Base-by-base conservation (phyloP, 176 grass and related monocot genomes). In the Rhynchospora breviuscula region DNA sequence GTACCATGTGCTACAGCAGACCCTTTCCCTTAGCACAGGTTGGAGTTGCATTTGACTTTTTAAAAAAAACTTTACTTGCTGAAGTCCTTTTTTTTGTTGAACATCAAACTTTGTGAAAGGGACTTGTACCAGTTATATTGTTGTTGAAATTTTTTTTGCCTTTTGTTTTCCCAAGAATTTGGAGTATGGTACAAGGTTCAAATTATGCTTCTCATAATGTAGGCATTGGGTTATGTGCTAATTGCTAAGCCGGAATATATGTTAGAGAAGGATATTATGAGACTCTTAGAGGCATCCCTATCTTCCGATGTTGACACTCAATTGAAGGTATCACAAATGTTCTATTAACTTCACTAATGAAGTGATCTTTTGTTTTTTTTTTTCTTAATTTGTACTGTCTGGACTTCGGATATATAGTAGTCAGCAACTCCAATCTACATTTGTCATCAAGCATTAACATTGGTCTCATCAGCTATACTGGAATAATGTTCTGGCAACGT, bases 191-290 rank as follows among this genome's bases (percentile, higher is more conserved):
- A 56, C 73, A 57, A 51, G 17, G 33, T 56, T 15, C 51, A 78
- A 45, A 44, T 72, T 63, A 63, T 89, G 44, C 1, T 14, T 88
- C 26, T 69, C 75, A 78, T 1, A 83, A 48, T 98, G 81, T 84
- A 99, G 97, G 90, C 97, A 83, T 79, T 99, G 83, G 97, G 97
- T 79, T 89, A 96, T 85, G 90, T 99, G 87, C 82, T 99, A 61
- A 99, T 99, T 83, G 93, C 97, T 56, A 96, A 90, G 66, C 97
- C 97, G 78, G 93, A 94, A 66, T 96, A 88, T 84, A 99, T 99
- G 97, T 88, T 99, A 85, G 85, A 92, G 66, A 93, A 88, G 35
- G 93, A 99, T 80, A 96, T 99, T 68, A 63, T 90, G 62, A 88
- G 89, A 86, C 85, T 99, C 71, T 71, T 99, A 85, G 91, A 96